A percentile compares a stretch with the other conserved stretches of the same genome.
These are phyloP conservation scores for Diaporthe citri DNA, from an alignment of 2,329 filamentous ascomycete genomes.

Conservation along the genomic window DNA sequence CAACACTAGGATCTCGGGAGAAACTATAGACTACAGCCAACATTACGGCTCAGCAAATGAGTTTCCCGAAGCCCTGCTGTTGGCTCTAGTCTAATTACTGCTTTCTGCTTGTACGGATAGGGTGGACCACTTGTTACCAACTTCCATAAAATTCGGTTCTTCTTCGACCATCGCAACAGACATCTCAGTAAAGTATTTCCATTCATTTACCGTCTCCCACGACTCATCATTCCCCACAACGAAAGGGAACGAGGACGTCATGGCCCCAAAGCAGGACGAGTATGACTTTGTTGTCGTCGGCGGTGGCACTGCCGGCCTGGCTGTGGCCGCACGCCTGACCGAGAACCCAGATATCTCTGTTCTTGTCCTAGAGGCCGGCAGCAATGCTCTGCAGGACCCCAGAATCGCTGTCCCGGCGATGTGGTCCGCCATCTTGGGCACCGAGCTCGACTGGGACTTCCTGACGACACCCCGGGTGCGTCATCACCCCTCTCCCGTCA, in stretches of 20 bases:
- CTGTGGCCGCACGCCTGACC: conserved; percentile 23
- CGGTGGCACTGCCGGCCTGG: conserved; percentile 22
- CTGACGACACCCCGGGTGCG: conserved; percentile 1
- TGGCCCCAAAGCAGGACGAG: not conserved
- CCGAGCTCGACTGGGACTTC: conserved; percentile 22
- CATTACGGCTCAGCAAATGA: not conserved
- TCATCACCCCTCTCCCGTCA: not conserved
- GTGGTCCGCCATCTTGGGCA: conserved; percentile 26
- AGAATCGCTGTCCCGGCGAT: conserved; percentile 6
- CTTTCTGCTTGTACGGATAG: too few species aligned
- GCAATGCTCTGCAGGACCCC: conserved; percentile 8
- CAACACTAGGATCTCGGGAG: too few species aligned
- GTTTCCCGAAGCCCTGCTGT: not conserved
- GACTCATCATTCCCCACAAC: not conserved
- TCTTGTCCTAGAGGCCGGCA: conserved; percentile 12
- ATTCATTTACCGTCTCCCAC: not conserved
- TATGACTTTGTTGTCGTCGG: conserved; percentile 12
- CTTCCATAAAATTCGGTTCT: too few species aligned
- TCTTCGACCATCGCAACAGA: not conserved
- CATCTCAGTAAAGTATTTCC: not conserved
- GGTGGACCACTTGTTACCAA: too few species aligned
- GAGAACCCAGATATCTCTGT: conserved; percentile 17
- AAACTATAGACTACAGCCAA: not conserved
- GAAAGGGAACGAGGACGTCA: not conserved
- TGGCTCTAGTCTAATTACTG: too few species aligned